phyloP scores from a whole-genome alignment of 2,329 filamentous ascomycete species.

The Diaporthe velutina region DNA sequence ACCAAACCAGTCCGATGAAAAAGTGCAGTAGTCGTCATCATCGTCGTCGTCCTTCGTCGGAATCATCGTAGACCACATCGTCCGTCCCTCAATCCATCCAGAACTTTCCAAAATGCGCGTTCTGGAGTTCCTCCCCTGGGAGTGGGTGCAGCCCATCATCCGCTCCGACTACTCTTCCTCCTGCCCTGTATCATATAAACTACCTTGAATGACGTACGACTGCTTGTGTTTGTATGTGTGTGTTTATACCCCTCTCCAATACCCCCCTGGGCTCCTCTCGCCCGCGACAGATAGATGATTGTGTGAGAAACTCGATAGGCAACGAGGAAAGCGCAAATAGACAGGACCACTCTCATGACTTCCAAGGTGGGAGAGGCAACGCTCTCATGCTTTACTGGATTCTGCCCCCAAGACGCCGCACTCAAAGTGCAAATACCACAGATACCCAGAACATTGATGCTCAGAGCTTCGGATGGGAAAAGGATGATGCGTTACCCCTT shows the following conservation, averaged over 20 bases:
- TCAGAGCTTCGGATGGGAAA: neutral
- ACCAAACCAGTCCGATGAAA: slow-evolving; percentile 22
- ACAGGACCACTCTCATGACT: neutral
- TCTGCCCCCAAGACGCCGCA: slow-evolving; percentile 30
- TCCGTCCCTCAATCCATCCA: neutral
- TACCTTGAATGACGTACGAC: neutral
- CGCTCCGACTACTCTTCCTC: neutral
- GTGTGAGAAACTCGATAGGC: neutral
- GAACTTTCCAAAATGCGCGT: slow-evolving; percentile 18
- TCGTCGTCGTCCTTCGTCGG: slow-evolving; percentile 15
- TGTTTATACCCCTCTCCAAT: neutral
- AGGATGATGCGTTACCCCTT: neutral
- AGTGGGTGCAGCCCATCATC: neutral
- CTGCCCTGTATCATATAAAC: neutral
- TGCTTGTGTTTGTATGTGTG: neutral
- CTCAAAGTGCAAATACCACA: slow-evolving; percentile 8
- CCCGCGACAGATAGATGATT: neutral
- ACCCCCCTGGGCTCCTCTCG: too few relatives aligned
- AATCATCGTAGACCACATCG: slow-evolving; percentile 10
- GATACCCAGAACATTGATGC: slow-evolving; percentile 1
- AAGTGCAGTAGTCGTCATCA: slow-evolving; percentile 10
- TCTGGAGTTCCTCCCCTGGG: neutral
- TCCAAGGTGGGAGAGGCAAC: slow-evolving; percentile 5
- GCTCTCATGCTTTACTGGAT: slow-evolving; percentile 32
- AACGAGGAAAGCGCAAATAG: neutral